Evolutionary conservation across 2,329 filamentous ascomycete species (phyloP), one percentile per base, ranked within the genome.

Genomic region (Aureobasidium sp.): DNA sequence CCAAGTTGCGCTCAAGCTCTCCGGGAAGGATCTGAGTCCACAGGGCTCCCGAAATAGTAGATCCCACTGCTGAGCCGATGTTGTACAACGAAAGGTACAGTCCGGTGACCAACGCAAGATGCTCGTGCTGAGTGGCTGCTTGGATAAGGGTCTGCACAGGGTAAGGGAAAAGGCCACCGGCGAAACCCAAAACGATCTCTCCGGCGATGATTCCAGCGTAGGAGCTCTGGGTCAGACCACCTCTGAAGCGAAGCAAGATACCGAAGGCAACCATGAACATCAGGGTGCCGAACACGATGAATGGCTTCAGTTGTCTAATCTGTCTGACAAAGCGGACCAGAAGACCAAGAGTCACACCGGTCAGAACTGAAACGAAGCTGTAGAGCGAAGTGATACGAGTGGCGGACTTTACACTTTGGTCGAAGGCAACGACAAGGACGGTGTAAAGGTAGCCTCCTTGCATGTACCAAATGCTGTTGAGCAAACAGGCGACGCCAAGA

Each of bases 381-480:
- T 87, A 88, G 1, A 88, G 76, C 0, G 81, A 83, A 0, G 77
- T 75, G 63, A 88, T 80, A 16, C 85, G 81, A 0, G 83, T 86
- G 2, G 85, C 85, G 8, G 75, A 76, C 54, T 74, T 76, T 65
- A 82, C 70, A 54, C 77, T 80, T 64, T 86, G 84, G 69, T 85
- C 77, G 66, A 87, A 88, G 39, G 79, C 80, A n/a, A 88, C 82
- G 10, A 81, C 70, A 1, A 88, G 78, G 1, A 87, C 80, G 0
- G 85, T 85, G 73, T 81, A 87, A 2, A 88, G 77, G 70, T 82
- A 87, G 68, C 86, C 82, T 27, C 81, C 82, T 70, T 88, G 85
- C 71, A 86, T 77, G 63, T 80, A 81, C 84, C 84, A 87, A n/a
- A 80, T 72, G 67, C 81, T 82, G 74, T 82, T 83, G 67, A 84